Evolutionary conservation across 768 basidiomycete genomes (phyloP).

Genomic region (Suillus fuscotomentosus): DNA sequence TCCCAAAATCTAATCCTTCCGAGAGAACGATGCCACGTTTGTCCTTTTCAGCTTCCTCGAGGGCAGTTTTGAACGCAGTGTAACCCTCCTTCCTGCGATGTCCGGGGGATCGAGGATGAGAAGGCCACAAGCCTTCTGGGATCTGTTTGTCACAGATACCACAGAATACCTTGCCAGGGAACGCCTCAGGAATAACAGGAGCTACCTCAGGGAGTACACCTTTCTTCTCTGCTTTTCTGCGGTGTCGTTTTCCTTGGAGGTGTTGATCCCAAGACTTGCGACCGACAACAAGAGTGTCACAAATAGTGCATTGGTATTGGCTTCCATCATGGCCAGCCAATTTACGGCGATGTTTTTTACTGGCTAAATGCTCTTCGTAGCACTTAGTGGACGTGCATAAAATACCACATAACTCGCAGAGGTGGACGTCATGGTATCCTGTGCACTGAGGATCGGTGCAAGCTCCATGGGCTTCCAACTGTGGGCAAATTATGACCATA

Average conservation of each 20-base stretch:
- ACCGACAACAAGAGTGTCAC: slow-evolving; percentile 17
- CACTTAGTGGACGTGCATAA: slow-evolving; percentile 24
- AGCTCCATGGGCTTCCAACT: slow-evolving; percentile 33
- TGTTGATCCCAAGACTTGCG: slow-evolving; percentile 26
- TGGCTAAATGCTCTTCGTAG: slow-evolving; percentile 30
- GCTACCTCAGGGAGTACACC: slow-evolving; percentile 26
- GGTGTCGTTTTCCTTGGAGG: slow-evolving; percentile 19
- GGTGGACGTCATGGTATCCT: slow-evolving; percentile 34
- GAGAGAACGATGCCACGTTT: slow-evolving; percentile 49
- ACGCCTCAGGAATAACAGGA: slow-evolving; percentile 28
- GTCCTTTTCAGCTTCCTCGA: slow-evolving; percentile 55
- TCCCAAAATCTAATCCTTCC: slow-evolving; percentile 48
- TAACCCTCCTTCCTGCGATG: slow-evolving; percentile 41
- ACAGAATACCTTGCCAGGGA: slow-evolving; percentile 26
- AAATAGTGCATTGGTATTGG: slow-evolving; percentile 31
- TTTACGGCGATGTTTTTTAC: slow-evolving; percentile 29
- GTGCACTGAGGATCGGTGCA: slow-evolving; percentile 34
- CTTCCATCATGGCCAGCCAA: slow-evolving; percentile 19
- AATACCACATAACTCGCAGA: slow-evolving; percentile 39
- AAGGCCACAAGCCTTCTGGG: slow-evolving; percentile 31
- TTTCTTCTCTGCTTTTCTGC: slow-evolving; percentile 7
- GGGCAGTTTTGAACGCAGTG: slow-evolving; percentile 36
- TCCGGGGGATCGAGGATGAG: slow-evolving; percentile 26
- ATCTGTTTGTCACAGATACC: slow-evolving; percentile 29
- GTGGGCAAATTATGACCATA: slow-evolving; percentile 32